phyloP scores from a whole-genome alignment of 306 rosid genomes.

The Fragaria vesca region DNA sequence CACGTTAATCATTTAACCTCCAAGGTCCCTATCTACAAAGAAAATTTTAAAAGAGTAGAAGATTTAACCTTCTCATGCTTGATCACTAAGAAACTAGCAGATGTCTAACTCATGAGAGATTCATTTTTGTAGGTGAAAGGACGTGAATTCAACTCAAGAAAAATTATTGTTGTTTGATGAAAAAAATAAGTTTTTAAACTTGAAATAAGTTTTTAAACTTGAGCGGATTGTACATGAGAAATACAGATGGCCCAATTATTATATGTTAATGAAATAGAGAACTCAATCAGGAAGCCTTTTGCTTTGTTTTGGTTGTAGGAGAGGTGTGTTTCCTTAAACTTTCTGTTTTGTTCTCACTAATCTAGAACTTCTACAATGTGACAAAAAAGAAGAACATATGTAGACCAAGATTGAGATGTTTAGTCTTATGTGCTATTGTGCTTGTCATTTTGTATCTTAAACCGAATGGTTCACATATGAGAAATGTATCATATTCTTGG shows the following conservation, averaged over 20 bases:
- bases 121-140: too few relatives aligned
- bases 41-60: too few relatives aligned
- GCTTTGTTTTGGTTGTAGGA: too few relatives aligned
- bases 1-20: not conserved
- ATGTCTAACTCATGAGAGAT: too few relatives aligned
- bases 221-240: too few relatives aligned
- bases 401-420: not conserved
- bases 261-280: too few relatives aligned
- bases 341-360: not conserved
- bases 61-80: not conserved
- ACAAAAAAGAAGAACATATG: not conserved
- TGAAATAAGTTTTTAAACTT: too few relatives aligned
- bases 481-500: not conserved
- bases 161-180: too few relatives aligned
- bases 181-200: too few relatives aligned
- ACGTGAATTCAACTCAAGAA: too few relatives aligned
- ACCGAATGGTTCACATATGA: not conserved
- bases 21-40: not conserved
- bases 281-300: too few relatives aligned
- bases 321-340: not conserved
- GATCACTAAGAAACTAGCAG: not conserved
- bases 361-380: not conserved
- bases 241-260: too few relatives aligned
- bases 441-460: not conserved
- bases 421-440: not conserved